These are phyloP conservation scores for Ammopiptanthus mongolicus DNA, from an alignment of 306 rosid species.

Conservation along the genomic window DNA sequence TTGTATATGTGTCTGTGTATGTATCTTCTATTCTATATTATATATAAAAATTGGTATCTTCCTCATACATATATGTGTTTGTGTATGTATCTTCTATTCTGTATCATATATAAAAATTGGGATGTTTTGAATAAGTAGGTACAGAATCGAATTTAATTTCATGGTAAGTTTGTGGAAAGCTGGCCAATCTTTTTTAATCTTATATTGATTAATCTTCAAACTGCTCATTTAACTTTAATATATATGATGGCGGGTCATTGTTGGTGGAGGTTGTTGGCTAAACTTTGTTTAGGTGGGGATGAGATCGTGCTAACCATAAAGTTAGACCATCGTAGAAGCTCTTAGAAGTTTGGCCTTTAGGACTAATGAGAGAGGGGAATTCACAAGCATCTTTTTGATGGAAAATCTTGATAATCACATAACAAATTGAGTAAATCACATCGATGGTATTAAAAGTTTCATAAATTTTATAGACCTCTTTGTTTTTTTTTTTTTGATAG, in stretches of 20 bases:
- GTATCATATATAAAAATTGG: not conserved
- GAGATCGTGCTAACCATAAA: conserved; percentile 28
- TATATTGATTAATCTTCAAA: conserved; percentile 17
- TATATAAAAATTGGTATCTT: not conserved
- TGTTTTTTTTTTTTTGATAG: too few species aligned
- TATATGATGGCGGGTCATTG: conserved; percentile 27
- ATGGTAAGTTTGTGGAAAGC: not conserved
- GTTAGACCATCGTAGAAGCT: conserved; percentile 9
- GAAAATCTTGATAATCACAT: not conserved
- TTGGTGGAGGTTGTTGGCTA: conserved; percentile 37
- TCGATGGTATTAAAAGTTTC: not conserved
- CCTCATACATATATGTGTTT: not conserved
- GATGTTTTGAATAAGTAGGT: conserved; percentile 8
- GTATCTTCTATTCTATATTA: conserved; percentile 6
- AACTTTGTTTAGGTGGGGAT: conserved; percentile 35
- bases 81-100: not conserved
- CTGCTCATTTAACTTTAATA: not conserved
- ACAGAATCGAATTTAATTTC: not conserved
- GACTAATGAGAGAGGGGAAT: not conserved
- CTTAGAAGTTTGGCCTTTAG: conserved; percentile 7
- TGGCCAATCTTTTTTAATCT: conserved; percentile 12
- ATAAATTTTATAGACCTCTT: not conserved
- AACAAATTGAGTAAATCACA: not conserved
- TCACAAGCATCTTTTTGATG: not conserved
- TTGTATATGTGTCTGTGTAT: not conserved